Base-by-base conservation (phyloP, 2,329 filamentous ascomycete species). In the Aspergillus flavus region DNA sequence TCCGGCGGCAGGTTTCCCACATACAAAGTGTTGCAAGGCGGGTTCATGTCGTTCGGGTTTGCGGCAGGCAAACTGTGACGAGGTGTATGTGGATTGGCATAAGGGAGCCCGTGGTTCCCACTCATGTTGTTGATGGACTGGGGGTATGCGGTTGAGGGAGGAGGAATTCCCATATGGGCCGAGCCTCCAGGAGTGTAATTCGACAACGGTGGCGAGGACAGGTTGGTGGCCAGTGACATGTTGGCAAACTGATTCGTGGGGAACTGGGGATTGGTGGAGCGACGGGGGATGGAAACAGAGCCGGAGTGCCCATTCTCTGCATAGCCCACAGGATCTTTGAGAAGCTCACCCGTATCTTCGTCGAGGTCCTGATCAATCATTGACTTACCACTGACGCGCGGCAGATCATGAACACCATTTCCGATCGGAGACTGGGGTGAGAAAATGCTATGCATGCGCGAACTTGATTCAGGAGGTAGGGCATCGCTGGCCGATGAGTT, bases 21-120 rank as follows among this genome's bases (percentile, higher is more conserved):
- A 73, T 99, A 98, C 7, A 99, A 84, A 0, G 95, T 99, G 75
- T 99, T 98, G 85, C 95, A 98, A 0, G 95, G 95, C 1, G 94
- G 94, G 71, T 98, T 97, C 78, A 97, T 92, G 73, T 99, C 94
- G 14, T 94, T 94, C 0, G 94, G 94, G 69, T 98, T 98, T 64
- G 92, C 91, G 0, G 94, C 91, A 16, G 94, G 94, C 66, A 93
- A 91, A 64, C 89, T 90, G 66, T 88, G 87, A n/a, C 80, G 72
- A 83, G 85, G 66, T 81, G 83, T 76, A 69, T 86, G 91, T 64
- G 87, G 84, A 59, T 81, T 83, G 43, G 82, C 82, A 67, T 86
- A 82, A 67, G 85, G 85, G 71, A 85, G 90, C 62, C 82, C 82
- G 53, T 82, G 79, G 59, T 82, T 84, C 16, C 80, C 75, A 7